Evolutionary conservation across 2,329 filamentous ascomycete genomes (phyloP), one percentile per base, ranked within the genome.

Genomic region (Fusarium musae): DNA sequence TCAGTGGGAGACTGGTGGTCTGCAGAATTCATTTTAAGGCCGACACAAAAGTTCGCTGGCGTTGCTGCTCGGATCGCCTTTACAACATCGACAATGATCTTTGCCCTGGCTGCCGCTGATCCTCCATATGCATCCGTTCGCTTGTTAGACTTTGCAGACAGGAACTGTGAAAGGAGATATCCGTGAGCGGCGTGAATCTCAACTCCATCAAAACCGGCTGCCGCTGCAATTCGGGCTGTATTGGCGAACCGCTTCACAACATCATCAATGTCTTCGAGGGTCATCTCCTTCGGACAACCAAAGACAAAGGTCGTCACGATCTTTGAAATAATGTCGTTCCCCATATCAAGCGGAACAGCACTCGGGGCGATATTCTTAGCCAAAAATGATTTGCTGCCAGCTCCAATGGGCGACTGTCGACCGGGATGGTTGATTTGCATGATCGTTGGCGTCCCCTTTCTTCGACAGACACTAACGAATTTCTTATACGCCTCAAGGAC

Each of bases 221-320:
- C 81, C 4, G 82, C 79, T 0, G 82, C 79, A 7, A 91, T 75
- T 10, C 84, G 82, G 2, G 90, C 90, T 2, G 84, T 85, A 30
- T 83, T 79, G 2, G 86, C 86, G 68, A 91, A 92, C 49, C 86
- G 83, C 11, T 78, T 75, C 13, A 90, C 83, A 0, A 89, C 86
- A 1, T 83, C 80, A 23, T 86, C 81, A 47, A 92, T 90, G 43
- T 92, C 90, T 1, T 78, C 77, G 1, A 79, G 34, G 0, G 83
- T 87, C 87, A 92, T 89, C 58, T 85, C 90, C 49, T 85, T 84
- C 1, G 90, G 90, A 2, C 84, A 86, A 5, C 88, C 87, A 59
- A 88, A 87, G 0, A 85, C 44, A 2, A 88, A n/a, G 0, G 60
- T 59, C 6, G 77, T 78, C 1, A 81, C 39, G 4, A 83, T 26